Conservation (phyloP, 805 yeast genomes). For the Yamadazyma sp. region DNA sequence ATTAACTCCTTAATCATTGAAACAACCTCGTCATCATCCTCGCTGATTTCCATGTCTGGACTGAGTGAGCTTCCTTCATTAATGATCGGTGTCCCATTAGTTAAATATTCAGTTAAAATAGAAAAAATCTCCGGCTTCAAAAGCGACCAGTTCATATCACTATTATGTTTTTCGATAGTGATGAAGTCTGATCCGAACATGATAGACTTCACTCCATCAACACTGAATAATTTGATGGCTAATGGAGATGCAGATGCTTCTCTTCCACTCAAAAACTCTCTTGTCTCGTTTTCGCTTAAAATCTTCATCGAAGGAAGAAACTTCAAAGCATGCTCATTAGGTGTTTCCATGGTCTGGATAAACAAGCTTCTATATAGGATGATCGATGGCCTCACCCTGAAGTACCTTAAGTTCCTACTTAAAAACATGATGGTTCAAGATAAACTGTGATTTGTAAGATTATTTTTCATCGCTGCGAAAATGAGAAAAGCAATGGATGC, state of each 20-base stretch:
- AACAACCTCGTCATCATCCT: conserved; percentile 66
- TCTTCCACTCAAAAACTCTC: conserved; percentile 71
- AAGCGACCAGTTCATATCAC: conserved; percentile 56
- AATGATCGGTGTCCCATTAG: conserved; percentile 57
- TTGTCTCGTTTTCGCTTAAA: conserved; percentile 61
- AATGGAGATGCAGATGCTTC: conserved; percentile 76
- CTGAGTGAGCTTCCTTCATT: conserved; percentile 27
- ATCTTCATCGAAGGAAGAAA: conserved; percentile 73
- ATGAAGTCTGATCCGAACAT: conserved; percentile 84
- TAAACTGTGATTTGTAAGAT: too few relatives aligned
- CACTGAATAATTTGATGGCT: conserved; percentile 68
- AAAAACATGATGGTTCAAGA: conserved; percentile 6
- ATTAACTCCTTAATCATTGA: conserved; percentile 68
- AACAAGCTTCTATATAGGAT: conserved; percentile 34
- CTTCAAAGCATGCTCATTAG: conserved; percentile 83
- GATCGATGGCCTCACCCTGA: too few relatives aligned
- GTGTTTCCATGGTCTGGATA: conserved; percentile 83
- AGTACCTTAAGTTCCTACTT: too few relatives aligned
- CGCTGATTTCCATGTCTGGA: conserved; percentile 46
- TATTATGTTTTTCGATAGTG: conserved; percentile 65
- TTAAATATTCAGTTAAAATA: conserved; percentile 53
- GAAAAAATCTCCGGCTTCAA: conserved; percentile 68
- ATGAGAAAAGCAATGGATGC: conserved; percentile 3
- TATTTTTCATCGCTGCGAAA: not conserved
- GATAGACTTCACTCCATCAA: conserved; percentile 75